Evolutionary conservation across 257 asterid species (phyloP), one percentile per base, ranked within the genome.

Genomic region (Agastache rugosa): DNA sequence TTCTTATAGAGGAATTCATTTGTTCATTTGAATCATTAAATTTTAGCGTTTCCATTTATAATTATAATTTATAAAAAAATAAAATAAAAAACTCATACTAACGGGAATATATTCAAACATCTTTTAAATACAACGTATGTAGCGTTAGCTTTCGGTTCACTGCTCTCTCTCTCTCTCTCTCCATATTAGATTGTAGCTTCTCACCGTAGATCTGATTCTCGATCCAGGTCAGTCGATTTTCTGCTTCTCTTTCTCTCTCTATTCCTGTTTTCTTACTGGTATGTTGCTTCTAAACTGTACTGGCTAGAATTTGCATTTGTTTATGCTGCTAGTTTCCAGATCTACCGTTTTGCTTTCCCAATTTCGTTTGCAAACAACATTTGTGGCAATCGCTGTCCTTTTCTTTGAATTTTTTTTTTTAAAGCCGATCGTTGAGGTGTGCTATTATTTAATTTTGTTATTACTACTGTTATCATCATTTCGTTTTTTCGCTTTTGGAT

Each of bases 131-230:
- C 75, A 68, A 23, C 63, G 70, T 14, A 67, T 58, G 72, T 47
- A 61, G 77, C 56, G 56, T 67, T 34, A 11, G 50, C 51, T 61
- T 42, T 66, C 59, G 15, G 20, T 62, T 48, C 77, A 54, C 78
- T 22, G 27, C 53, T 3, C 42, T 8, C 42, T 37, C 44, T 71
- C 63, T 23, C 45, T 22, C 41, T 61, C 69, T 37, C 60, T 37
- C 53, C 31, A 65, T 11, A 22, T 39, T 27, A 27, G 45, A 45
- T 63, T 42, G 71, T 42, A 60, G 23, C 67, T 76, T 53, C 73
- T 53, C 72, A 68, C 69, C 78, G 75, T 77, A 75, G 81, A 75
- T 82, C 83, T 71, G 71, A 70, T 71, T 74, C 20, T 45, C 55
- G 34, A 60, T 71, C 31, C 62, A 75, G 78, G 85, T 71, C 22